A percentile compares a stretch with the other conserved stretches of the same genome.
phyloP scores from a whole-genome alignment of 1,139 yeast genomes.

The Suhomyces anneliseae region DNA sequence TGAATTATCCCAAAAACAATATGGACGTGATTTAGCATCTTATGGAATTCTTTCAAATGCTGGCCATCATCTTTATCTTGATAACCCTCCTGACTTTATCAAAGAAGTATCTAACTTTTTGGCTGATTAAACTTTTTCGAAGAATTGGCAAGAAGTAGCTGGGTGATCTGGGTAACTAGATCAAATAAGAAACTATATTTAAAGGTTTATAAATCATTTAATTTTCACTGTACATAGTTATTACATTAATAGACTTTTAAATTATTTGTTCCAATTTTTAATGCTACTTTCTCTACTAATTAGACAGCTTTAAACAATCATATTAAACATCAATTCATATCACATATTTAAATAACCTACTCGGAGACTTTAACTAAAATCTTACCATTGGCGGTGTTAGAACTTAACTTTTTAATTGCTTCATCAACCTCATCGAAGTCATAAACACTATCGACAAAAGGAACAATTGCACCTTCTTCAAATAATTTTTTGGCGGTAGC shows the following conservation, averaged over 20 bases:
- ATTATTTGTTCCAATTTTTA: too few relatives aligned
- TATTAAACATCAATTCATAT: too few relatives aligned
- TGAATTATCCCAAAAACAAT: conserved; percentile 20
- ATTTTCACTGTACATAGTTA: too few relatives aligned
- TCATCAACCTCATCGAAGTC: conserved; percentile 47
- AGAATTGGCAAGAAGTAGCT: too few relatives aligned
- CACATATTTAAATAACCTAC: neutral
- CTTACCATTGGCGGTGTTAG: conserved; percentile 63
- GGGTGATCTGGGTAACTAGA: neutral
- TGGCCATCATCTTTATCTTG: conserved; percentile 78
- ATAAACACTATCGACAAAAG: conserved; percentile 54
- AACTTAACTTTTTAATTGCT: conserved; percentile 48
- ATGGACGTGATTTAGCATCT: conserved; percentile 22
- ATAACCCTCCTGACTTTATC: conserved; percentile 43
- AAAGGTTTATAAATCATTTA: too few relatives aligned
- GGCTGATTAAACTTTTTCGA: neutral
- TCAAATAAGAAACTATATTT: too few relatives aligned
- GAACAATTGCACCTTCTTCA: conserved; percentile 39
- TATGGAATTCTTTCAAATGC: conserved; percentile 28
- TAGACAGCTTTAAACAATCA: too few relatives aligned
- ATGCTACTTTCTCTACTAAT: too few relatives aligned
- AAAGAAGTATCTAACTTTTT: conserved; percentile 11
- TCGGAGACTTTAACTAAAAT: conserved; percentile 40
- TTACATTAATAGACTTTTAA: too few relatives aligned
- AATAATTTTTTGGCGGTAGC: conserved; percentile 36